Evolutionary conservation across 441 rosid species (phyloP).

Genomic region (Gossypium schwendimanii): DNA sequence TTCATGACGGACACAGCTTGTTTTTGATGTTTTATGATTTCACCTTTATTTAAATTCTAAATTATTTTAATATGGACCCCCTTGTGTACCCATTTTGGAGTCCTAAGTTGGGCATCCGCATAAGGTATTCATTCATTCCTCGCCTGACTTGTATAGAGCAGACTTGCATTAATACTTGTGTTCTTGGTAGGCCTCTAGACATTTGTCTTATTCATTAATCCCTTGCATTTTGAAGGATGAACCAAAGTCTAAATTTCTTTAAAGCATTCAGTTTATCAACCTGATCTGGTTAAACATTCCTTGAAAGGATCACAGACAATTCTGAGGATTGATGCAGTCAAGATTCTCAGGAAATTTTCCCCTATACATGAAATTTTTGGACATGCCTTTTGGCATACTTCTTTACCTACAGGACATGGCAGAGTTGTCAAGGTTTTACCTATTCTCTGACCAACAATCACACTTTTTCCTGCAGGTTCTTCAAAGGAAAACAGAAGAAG

Average conservation of each 20-base stretch:
- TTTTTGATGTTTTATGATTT: neutral
- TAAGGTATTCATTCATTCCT: neutral
- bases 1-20: neutral
- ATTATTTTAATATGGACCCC: neutral
- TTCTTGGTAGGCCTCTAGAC: constrained; percentile 1
- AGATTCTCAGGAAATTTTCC: neutral
- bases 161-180: neutral
- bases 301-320: neutral
- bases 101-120: neutral
- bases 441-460: neutral
- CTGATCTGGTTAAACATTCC: neutral
- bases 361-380: neutral
- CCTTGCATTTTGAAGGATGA: neutral
- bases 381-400: neutral
- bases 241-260: neutral
- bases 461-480: constrained; percentile 50
- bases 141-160: neutral
- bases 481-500: constrained; percentile 72
- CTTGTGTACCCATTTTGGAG: neutral
- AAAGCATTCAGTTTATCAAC: neutral
- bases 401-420: neutral
- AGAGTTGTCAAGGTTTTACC: neutral
- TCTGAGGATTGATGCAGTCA: neutral
- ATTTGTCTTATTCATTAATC: neutral
- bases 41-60: neutral